phyloP scores from a whole-genome alignment of 345 rosid species.

The Bruguiera sexangula region DNA sequence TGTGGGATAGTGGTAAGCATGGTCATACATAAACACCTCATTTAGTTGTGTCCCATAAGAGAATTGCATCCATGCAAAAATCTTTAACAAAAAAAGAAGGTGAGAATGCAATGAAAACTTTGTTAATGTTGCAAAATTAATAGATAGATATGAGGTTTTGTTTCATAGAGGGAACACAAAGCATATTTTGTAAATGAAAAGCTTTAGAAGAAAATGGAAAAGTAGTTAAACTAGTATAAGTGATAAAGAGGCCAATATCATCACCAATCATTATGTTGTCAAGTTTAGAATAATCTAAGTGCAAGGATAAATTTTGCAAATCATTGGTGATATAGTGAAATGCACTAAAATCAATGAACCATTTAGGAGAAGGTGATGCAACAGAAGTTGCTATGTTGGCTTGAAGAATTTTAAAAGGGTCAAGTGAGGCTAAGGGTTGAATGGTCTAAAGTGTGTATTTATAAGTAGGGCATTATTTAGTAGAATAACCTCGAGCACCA shows the following conservation, averaged over 20 bases:
- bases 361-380: neutral
- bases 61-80: neutral
- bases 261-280: neutral
- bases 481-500: too few relatives aligned
- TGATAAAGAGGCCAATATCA: neutral
- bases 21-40: neutral
- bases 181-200: neutral
- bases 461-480: too few relatives aligned
- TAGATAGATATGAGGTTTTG: slow-evolving; percentile 1
- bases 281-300: neutral
- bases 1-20: neutral
- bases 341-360: neutral
- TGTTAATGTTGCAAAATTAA: neutral
- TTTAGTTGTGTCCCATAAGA: neutral
- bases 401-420: too few relatives aligned
- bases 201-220: neutral
- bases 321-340: neutral
- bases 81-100: slow-evolving; percentile 4
- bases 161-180: neutral
- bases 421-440: too few relatives aligned
- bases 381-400: too few relatives aligned
- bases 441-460: too few relatives aligned
- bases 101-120: neutral
- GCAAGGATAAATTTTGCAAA: neutral
- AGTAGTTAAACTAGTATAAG: neutral